phyloP scores from a whole-genome alignment of 805 yeast genomes.

The Saccharomycopsis microspora region DNA sequence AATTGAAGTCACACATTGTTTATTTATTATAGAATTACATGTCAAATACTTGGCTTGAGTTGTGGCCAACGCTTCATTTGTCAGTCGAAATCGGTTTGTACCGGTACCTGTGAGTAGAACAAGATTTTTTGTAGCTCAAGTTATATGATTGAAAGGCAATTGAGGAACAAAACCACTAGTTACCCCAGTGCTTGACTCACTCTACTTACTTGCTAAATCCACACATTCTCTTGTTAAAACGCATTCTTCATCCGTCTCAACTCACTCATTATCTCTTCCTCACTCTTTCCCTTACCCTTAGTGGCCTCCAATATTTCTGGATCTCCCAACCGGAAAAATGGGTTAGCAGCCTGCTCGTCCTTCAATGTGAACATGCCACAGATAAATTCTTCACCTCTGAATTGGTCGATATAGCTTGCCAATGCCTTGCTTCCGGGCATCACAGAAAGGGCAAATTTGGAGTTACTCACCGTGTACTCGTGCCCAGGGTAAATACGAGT shows the following conservation, averaged over 20 bases:
- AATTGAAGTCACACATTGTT: too few species aligned
- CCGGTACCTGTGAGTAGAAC: too few species aligned
- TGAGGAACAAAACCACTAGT: too few species aligned
- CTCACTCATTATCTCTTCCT: constrained; percentile 53
- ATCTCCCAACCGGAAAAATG: constrained; percentile 75
- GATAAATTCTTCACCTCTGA: constrained; percentile 49
- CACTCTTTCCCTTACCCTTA: constrained; percentile 31
- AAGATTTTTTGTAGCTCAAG: too few species aligned
- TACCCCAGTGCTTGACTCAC: too few species aligned
- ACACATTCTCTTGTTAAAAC: background rate
- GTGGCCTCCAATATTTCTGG: constrained; percentile 48
- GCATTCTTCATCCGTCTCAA: constrained; percentile 68
- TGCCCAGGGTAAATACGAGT: constrained; percentile 89
- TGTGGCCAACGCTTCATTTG: too few species aligned
- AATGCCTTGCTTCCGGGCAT: constrained; percentile 31
- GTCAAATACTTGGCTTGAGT: too few species aligned
- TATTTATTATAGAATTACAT: too few species aligned
- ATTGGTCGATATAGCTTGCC: constrained; percentile 35
- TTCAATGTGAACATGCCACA: constrained; percentile 78
- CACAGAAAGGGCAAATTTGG: constrained; percentile 62
- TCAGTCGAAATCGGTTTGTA: too few species aligned
- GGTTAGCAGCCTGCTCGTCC: constrained; percentile 77
- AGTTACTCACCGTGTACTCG: constrained; percentile 82
- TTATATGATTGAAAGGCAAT: too few species aligned
- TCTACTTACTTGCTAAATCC: background rate